Conservation (phyloP, 495 filamentous ascomycete genomes). For the Talaromyces ruber region DNA sequence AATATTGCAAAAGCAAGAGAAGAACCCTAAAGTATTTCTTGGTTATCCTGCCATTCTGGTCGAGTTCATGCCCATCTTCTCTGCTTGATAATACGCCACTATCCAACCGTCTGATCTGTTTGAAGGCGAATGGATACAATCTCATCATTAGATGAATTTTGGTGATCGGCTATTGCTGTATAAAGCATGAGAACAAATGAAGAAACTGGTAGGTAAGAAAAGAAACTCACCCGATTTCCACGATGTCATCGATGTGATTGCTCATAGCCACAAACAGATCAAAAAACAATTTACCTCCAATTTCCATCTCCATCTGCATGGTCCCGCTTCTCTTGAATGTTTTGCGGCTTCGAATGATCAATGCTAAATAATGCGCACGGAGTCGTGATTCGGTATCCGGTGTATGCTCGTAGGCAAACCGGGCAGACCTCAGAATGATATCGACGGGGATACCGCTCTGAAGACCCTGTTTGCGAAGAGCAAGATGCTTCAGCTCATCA, state of each 20-base stretch:
- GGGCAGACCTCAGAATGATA: conserved; percentile 80
- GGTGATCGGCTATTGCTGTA: conserved; percentile 29
- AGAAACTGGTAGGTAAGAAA: not conserved
- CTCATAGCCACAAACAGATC: conserved; percentile 96
- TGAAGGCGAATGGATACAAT: conserved; percentile 11
- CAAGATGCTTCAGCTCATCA: conserved; percentile 77
- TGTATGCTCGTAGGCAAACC: conserved; percentile 90
- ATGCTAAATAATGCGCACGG: conserved; percentile 87
- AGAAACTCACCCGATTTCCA: conserved; percentile 2
- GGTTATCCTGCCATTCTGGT: conserved; percentile 28
- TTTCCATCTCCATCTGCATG: conserved; percentile 97
- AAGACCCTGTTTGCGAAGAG: conserved; percentile 87
- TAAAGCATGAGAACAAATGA: not conserved
- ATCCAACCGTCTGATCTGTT: conserved; percentile 5
- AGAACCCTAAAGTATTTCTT: conserved; percentile 15
- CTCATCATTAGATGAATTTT: conserved; percentile 27
- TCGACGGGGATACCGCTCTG: conserved; percentile 77
- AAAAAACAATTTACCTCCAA: conserved; percentile 86
- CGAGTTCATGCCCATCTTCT: conserved; percentile 21
- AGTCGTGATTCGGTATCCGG: conserved; percentile 82
- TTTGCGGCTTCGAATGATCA: conserved; percentile 88
- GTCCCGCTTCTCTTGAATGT: conserved; percentile 94
- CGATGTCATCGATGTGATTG: conserved; percentile 34
- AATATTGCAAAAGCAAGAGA: conserved; percentile 18
- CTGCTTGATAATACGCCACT: conserved; percentile 17